Conservation (phyloP, 768 basidiomycete species). For the Thelephora aurantiotincta region DNA sequence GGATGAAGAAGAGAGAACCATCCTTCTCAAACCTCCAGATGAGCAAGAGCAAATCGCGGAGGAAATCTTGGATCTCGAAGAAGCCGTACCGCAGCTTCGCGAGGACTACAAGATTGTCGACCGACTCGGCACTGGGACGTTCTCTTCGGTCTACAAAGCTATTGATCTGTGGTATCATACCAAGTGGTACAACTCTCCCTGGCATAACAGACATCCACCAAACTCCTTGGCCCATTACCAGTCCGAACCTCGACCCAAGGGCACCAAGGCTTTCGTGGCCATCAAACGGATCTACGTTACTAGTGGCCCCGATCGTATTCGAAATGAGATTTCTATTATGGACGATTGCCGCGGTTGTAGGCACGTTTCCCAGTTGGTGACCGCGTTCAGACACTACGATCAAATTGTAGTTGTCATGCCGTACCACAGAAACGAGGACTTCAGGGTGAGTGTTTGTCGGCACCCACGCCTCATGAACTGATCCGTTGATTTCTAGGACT, state of each 20-base stretch:
- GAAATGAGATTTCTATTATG: conserved; percentile 87
- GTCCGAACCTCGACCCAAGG: conserved; percentile 25
- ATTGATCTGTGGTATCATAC: conserved; percentile 63
- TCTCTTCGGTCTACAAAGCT: conserved; percentile 99
- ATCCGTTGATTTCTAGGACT: conserved; percentile 37
- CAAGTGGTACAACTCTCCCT: conserved; percentile 64
- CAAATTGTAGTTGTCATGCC: conserved; percentile 94
- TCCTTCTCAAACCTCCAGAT: conserved; percentile 40
- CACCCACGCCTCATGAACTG: not conserved
- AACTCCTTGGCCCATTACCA: conserved; percentile 57
- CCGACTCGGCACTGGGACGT: conserved; percentile 92
- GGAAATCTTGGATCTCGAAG: conserved; percentile 65
- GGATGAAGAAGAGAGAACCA: conserved; percentile 41
- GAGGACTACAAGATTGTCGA: conserved; percentile 71
- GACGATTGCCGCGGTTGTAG: conserved; percentile 73
- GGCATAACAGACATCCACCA: conserved; percentile 54
- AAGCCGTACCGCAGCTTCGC: conserved; percentile 49
- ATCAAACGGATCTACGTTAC: conserved; percentile 97
- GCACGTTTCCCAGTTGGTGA: conserved; percentile 87
- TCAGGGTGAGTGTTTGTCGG: conserved; percentile 47
- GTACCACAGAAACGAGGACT: conserved; percentile 85
- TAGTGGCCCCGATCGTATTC: conserved; percentile 81
- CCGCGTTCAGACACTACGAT: conserved; percentile 81
- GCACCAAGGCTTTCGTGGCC: conserved; percentile 66
- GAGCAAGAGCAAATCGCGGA: conserved; percentile 62